phyloP scores from a whole-genome alignment of 2,329 filamentous ascomycete genomes.

The Sarocladium kiliense region DNA sequence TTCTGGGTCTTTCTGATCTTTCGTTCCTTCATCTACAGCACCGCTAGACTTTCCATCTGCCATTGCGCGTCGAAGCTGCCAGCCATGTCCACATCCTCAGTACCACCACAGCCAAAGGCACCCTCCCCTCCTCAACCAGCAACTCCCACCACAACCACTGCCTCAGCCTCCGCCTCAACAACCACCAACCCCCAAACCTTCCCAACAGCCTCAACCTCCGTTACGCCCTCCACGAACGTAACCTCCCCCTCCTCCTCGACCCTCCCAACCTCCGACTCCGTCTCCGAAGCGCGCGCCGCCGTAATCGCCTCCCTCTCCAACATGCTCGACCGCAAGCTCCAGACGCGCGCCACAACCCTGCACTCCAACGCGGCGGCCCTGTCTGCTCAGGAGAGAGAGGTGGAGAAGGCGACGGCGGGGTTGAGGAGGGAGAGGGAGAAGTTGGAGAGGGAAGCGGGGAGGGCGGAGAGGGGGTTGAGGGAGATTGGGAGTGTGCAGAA shows the following conservation, averaged over 20 bases:
- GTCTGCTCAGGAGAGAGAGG: constrained; percentile 60
- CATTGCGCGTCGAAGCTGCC: neutral
- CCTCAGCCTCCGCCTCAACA: constrained; percentile 8
- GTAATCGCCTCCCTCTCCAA: constrained; percentile 62
- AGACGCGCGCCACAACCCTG: constrained; percentile 61
- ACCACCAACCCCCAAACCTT: constrained; percentile 8
- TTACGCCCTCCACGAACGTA: constrained; percentile 11
- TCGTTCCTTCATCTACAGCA: neutral
- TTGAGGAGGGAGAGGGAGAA: constrained; percentile 61
- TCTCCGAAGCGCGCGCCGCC: constrained; percentile 52
- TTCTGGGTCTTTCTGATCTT: neutral
- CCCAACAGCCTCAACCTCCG: neutral
- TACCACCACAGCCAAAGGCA: neutral
- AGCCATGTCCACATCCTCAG: neutral
- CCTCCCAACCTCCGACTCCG: constrained; percentile 38
- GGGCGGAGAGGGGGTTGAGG: constrained; percentile 61
- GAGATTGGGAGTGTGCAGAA: constrained; percentile 80
- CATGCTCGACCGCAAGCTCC: constrained; percentile 63
- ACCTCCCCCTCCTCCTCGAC: constrained; percentile 20
- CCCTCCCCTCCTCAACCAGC: neutral
- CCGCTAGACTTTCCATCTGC: neutral
- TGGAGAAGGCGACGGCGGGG: constrained; percentile 53
- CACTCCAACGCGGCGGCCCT: constrained; percentile 65
- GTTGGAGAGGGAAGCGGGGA: constrained; percentile 58
- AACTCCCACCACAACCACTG: constrained; percentile 6